Base-by-base conservation (phyloP, 2,329 filamentous ascomycete genomes). In the Trichoderma sp. region DNA sequence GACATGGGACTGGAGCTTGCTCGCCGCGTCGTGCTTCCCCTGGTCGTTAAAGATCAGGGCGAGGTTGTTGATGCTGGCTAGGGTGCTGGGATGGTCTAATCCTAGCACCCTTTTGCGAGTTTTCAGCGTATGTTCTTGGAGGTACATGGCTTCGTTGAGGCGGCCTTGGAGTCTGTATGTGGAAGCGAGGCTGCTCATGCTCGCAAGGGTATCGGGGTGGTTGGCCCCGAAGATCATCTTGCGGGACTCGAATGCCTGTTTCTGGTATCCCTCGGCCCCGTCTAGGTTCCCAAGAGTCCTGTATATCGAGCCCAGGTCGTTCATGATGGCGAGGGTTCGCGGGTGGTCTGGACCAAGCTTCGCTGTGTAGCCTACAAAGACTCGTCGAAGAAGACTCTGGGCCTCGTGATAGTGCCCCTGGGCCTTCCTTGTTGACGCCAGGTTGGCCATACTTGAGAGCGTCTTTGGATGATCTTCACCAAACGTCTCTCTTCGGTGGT, bases 181-280 rank as follows among this genome's bases (percentile, higher is more conserved):
- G 17, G n/a, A 30, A 17, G 63, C 63, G 14, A 65, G 14, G 39
- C 39, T 5, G n/a, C 50, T 58, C 45, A 61, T 61, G 58, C 47
- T 43, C 9, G 45, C 12, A 6, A 61, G 34, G 0, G 58, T 61
- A 3, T 61, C 58, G 3, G 58, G 47, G 21, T 61, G 58, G 3
- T 61, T 47, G 7, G 3, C n/a, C 1, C 58, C 47, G 7, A 61
- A 17, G 2, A 10, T 28, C 6, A 28, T 28, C 3, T 12, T 28
- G 34, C 47, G 45, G 3, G 17, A 3, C 12, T 51, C 34, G 12
- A 30, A 15, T 0, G 47, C 58, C 6, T 61, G 19, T 5, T 2
- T 14, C 24, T 61, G 58, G 17, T 51, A 47, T n/a, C 19, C 17
- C 39, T 61, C 47, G 1, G 58, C 58, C 14, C 44, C 47, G 5